Evolutionary conservation across 208 protist genomes (phyloP), one percentile per base, ranked within the genome.

Genomic region (Acanthamoeba royreba): DNA sequence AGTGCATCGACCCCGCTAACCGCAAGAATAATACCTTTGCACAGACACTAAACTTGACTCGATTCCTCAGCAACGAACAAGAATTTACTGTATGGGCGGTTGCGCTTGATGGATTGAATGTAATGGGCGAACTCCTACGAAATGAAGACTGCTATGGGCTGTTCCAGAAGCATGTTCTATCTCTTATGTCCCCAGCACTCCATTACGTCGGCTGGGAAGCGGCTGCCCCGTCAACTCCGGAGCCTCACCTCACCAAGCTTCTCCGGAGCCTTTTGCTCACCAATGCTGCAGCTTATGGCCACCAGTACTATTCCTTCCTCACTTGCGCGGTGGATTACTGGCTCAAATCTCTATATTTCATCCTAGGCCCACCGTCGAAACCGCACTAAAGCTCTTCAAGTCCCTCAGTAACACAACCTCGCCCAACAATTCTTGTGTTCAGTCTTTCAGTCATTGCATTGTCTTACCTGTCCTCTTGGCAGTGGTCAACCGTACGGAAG

Each of bases 71-170:
- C 38, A 40, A 8, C 31, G 83, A 90, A 52, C 0, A n/a, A 4
- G 83, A 90, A 9, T 47, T 52, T 42, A 47, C 40, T 19, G 83
- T 90, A 25, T 90, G 83, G 83, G 52, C 47, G 11, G 69, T 90
- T 17, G 83, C 83, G 13, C 25, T 90, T 4, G 19, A 42, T 38
- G 83, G 53, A 17, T 47, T 90, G 49, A 22, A 69, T 15, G 13
- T 4, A 11, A 31, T 90, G 47, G 83, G 49, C 47, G 31, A 61
- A 35, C 46, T 90, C 25, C 55, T 90, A 2, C 53, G 33, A 17
- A 38, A 43, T 9, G 53, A 90, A 42, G 83, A 90, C 83, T 90
- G 83, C 83, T 90, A 90, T 42, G 83, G 83, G 11, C 46, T 2
- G n/a, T 90, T 72, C 52, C 40, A 90, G 52, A 31, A 69, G 35